Evolutionary conservation across 2,329 filamentous ascomycete species (phyloP), one percentile per base, ranked within the genome.

Genomic region (Dothidotthia symphoricarpi): DNA sequence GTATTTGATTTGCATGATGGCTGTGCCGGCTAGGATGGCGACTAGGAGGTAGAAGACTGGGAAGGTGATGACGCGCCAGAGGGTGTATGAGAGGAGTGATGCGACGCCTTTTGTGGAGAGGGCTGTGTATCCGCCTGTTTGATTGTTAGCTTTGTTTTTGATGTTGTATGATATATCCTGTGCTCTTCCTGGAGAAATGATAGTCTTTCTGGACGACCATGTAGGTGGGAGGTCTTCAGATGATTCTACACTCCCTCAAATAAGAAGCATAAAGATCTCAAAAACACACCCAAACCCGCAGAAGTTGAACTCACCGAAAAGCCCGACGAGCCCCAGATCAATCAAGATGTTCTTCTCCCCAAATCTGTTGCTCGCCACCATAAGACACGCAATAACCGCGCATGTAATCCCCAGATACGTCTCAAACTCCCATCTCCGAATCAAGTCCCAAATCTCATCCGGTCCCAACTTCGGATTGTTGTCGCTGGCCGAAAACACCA

Each of bases 1-100:
- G 63, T 97, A 98, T 62, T 88, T 91, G 55, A 98, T 91, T 69
- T 98, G 93, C 85, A 97, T 89, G 43, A 98, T 74, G 6, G 93
- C 93, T 1, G 91, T 97, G 30, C 74, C 78, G 13, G 93, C 75
- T 16, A 98, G 77, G 32, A 97, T 77, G 34, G 85, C 72, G 7
- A 93, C 66, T n/a, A 98, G 78, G 1, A 82, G 78, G 61, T 97
- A 98, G 14, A 89, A 94, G 44, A 98, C 85, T 0, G 91, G 90
- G 24, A 91, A 97, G 0, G 88, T 85, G 48, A 98, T 87, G 12
- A 88, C 88, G 55, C 86, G 82, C 76, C 90, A 88, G 14, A 97
- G 78, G 0, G 86, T 95, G 34, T 88, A 90, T 0, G 93, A 96
- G 14, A 98, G 77, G 71, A 98, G 83, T 0, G 93, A 97, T 2